Evolutionary conservation across 805 yeast species (phyloP).

Genomic region (Groenewaldozyma tartarivorans): DNA sequence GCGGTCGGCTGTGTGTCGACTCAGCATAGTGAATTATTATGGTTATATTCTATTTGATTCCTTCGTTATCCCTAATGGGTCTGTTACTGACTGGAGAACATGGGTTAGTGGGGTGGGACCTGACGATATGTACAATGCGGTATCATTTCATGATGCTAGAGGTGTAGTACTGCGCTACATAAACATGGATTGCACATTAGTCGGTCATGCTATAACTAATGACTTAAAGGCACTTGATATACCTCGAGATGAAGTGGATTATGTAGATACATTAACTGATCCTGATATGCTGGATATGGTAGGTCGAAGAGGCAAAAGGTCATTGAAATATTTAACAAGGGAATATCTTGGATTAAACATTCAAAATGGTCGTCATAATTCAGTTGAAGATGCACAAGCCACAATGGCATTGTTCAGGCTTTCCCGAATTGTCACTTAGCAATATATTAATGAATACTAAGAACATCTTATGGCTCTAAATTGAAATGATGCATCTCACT

Average conservation of each 20-base stretch:
- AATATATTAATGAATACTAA: too few species aligned
- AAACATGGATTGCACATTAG: too few species aligned
- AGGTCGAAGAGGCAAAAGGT: too few species aligned
- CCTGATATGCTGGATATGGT: too few species aligned
- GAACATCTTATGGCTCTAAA: too few species aligned
- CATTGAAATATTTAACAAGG: slow-evolving; percentile 54
- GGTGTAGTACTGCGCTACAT: too few species aligned
- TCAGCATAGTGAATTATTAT: slow-evolving; percentile 74
- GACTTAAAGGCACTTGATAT: slow-evolving; percentile 53
- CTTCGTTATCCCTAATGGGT: slow-evolving; percentile 65
- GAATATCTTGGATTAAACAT: slow-evolving; percentile 51
- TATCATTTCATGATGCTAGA: slow-evolving; percentile 60
- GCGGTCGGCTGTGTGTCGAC: slow-evolving; percentile 67
- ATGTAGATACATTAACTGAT: too few species aligned
- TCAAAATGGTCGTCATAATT: slow-evolving; percentile 70
- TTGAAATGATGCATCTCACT: too few species aligned
- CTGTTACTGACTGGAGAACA: slow-evolving; percentile 85
- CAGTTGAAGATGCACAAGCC: slow-evolving; percentile 84
- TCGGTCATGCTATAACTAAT: slow-evolving; percentile 80
- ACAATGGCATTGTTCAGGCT: slow-evolving; percentile 72
- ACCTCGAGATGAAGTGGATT: too few species aligned
- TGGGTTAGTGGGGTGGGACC: slow-evolving; percentile 85
- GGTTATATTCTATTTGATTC: slow-evolving; percentile 65
- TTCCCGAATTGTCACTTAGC: too few species aligned
- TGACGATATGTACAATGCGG: slow-evolving; percentile 55